These are phyloP conservation scores for Hericium erinaceus DNA, from an alignment of 768 basidiomycete genomes.

Conservation along the genomic window DNA sequence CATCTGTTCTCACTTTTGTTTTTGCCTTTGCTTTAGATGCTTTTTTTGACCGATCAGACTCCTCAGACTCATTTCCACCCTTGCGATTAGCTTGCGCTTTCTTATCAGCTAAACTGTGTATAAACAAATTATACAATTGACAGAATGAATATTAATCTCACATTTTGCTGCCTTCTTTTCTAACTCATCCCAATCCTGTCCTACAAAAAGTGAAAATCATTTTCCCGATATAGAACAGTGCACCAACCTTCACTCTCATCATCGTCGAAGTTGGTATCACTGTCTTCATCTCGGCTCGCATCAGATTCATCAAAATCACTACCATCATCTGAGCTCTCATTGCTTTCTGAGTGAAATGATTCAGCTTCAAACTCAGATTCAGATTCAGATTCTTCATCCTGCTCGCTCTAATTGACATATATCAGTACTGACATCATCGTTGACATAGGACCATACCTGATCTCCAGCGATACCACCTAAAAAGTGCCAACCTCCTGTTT, in stretches of 20 bases:
- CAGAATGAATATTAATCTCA: constrained; percentile 28
- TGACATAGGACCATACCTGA: constrained; percentile 39
- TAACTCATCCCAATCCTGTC: constrained; percentile 95
- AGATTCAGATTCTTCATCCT: constrained; percentile 55
- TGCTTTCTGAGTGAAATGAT: constrained; percentile 31
- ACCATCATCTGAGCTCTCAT: constrained; percentile 25
- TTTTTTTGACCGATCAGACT: constrained; percentile 33
- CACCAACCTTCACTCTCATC: constrained; percentile 51
- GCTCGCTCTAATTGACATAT: constrained; percentile 34
- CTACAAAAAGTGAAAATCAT: constrained; percentile 22
- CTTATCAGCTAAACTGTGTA: constrained; percentile 32
- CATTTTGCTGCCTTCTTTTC: constrained; percentile 85
- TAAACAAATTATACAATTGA: not conserved
- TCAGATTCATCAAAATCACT: constrained; percentile 47
- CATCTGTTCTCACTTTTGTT: constrained; percentile 19
- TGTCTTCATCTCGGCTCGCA: constrained; percentile 49
- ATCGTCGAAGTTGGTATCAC: constrained; percentile 52
- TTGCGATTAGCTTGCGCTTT: constrained; percentile 24
- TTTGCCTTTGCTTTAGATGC: constrained; percentile 20
- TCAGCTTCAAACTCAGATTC: constrained; percentile 51
- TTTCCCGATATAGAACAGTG: not conserved
- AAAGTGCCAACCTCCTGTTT: constrained; percentile 93
- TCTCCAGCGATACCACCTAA: constrained; percentile 60
- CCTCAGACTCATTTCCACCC: constrained; percentile 28
- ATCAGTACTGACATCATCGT: not conserved